Conservation (phyloP, 2,329 filamentous ascomycete species). For the Fonsecaea multimorphosa region DNA sequence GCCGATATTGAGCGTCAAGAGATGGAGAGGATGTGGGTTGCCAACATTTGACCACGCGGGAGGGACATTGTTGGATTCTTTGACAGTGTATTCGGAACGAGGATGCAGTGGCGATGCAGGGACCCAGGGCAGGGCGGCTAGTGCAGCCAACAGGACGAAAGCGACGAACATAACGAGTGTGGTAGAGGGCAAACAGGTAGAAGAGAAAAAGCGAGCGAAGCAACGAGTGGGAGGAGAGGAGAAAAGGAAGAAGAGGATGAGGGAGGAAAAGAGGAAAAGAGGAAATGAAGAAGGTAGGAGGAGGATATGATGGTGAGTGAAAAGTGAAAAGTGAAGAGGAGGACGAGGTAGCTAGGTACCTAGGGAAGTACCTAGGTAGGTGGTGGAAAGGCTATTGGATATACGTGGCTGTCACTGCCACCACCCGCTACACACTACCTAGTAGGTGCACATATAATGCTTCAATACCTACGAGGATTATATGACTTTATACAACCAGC, state of each 20-base stretch:
- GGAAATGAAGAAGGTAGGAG: neutral
- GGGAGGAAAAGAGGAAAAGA: neutral
- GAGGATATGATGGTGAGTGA: too few relatives aligned
- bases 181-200: neutral
- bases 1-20: conserved; percentile 63
- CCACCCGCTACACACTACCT: too few relatives aligned
- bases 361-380: too few relatives aligned
- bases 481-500: too few relatives aligned
- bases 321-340: too few relatives aligned
- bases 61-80: conserved; percentile 62
- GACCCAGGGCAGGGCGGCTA: conserved; percentile 17
- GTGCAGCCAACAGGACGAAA: conserved; percentile 20
- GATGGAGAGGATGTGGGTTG: conserved; percentile 55
- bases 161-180: conserved; percentile 29
- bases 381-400: too few relatives aligned
- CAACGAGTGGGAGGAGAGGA: neutral
- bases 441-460: too few relatives aligned
- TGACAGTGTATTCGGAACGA: conserved; percentile 57
- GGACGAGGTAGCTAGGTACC: too few relatives aligned
- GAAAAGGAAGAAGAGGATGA: neutral
- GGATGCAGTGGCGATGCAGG: conserved; percentile 39
- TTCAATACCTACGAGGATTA: too few relatives aligned
- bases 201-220: neutral
- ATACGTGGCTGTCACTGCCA: too few relatives aligned
- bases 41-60: conserved; percentile 57